Base-by-base conservation (phyloP, 208 protist species). In the Acanthamoeba lenticulata region DNA sequence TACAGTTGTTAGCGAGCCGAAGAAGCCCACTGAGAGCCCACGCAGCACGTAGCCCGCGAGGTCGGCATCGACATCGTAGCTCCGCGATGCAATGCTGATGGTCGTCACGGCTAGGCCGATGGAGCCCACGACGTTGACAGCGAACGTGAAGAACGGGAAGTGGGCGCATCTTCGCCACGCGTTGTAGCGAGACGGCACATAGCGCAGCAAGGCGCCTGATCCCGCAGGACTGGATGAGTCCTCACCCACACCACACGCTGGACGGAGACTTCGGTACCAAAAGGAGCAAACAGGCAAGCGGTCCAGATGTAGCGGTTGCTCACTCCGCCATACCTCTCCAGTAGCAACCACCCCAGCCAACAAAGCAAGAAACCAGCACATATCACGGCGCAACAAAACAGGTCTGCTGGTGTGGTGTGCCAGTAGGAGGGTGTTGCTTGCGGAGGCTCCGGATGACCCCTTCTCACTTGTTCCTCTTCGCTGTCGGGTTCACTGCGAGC, bases 61-160 rank as follows among this genome's bases (percentile, higher is more conserved):
- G 0, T 92, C 86, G 27, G 4, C 4, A 15, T 92, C 62, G 40
- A 74, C 29, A 24, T 92, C 86, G 24, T 92, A 92, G 42, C 55
- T 55, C 29, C 44, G 52, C 13, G 72, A 32, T 6, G 40, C 57
- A 5, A 92, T n/a, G 86, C 86, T 74, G 40, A 92, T n/a, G 36
- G 17, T 36, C 11, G 40, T 49, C 21, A 92, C n/a, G 19, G 55
- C 86, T 34, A 92, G 19, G 13, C 36, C 62, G 19, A 92, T 92
- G 55, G 52, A 74, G 57, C 55, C 86, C 27, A 74, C 29, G 62
- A 92, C 19, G 55, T 92, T 92, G 86, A 74, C 62, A 38, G 72
- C 15, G 55, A 92, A 92, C 24, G 86, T 92, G 86, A 92, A 92
- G 62, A 92, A 92, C 5, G 86, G 86, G 36, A 92, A 92, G 11